Evolutionary conservation across 2,329 filamentous ascomycete genomes (phyloP).

Genomic region (Botrytis galanthina): DNA sequence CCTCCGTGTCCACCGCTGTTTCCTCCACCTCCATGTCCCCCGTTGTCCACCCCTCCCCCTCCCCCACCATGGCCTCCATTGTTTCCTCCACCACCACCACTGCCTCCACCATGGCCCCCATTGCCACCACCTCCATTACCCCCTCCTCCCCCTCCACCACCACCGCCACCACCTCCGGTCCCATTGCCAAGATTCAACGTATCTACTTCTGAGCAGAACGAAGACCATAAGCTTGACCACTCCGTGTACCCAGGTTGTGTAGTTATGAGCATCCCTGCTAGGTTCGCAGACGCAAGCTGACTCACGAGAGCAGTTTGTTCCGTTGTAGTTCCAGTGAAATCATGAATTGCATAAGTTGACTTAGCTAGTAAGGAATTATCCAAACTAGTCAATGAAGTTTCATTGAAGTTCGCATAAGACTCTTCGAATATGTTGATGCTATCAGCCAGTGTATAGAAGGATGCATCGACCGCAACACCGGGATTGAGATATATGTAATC

Average conservation of each 20-base stretch:
- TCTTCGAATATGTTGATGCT: slow-evolving; percentile 29
- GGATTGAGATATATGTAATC: slow-evolving; percentile 29
- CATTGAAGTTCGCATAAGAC: slow-evolving; percentile 24
- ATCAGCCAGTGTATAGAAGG: slow-evolving; percentile 30
- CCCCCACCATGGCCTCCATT: neutral
- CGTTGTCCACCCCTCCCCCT: neutral
- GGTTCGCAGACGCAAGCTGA: slow-evolving; percentile 25
- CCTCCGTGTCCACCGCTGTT: neutral
- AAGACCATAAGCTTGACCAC: slow-evolving; percentile 21
- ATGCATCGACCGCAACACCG: slow-evolving; percentile 26
- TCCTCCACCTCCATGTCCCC: neutral
- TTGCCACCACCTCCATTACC: too few species aligned
- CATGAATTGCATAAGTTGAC: slow-evolving; percentile 29
- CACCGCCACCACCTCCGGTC: neutral
- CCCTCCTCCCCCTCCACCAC: accelerated
- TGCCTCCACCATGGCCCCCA: too few species aligned
- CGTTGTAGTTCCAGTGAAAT: slow-evolving; percentile 22
- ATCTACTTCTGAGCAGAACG: slow-evolving; percentile 24
- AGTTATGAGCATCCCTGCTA: slow-evolving; percentile 28
- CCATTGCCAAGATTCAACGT: slow-evolving; percentile 8
- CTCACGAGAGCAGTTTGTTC: slow-evolving; percentile 26
- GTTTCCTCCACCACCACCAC: neutral
- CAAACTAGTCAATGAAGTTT: slow-evolving; percentile 18
- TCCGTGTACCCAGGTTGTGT: slow-evolving; percentile 27
- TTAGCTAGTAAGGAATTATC: slow-evolving; percentile 20